A percentile compares a stretch with the other conserved stretches of the same genome.
These are phyloP conservation scores for Centella asiatica DNA, from an alignment of 129 eudicot species.

Conservation along the genomic window DNA sequence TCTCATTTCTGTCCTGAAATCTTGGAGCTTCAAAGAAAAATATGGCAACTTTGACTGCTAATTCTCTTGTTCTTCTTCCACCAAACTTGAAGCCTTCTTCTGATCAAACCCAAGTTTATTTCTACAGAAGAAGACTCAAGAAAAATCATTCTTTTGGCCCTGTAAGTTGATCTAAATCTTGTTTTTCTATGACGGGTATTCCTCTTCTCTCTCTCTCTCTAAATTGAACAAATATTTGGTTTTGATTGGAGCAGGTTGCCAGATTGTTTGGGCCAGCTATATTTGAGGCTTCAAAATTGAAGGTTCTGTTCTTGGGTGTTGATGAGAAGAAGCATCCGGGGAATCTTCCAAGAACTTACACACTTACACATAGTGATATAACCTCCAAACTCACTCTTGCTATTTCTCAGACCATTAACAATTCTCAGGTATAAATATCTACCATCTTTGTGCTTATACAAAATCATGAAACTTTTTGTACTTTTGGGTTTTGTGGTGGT, in stretches of 20 bases:
- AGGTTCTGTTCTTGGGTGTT: slow-evolving; percentile 70
- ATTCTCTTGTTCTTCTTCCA: slow-evolving; percentile 37
- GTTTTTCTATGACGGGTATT: no score
- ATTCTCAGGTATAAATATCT: slow-evolving; percentile 54
- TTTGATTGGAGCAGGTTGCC: slow-evolving; percentile 46
- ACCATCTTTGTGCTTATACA: neutral
- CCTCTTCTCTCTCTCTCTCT: no score
- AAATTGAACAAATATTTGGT: no score
- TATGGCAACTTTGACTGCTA: slow-evolving; percentile 50
- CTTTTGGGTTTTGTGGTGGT: no score
- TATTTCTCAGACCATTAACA: slow-evolving; percentile 75
- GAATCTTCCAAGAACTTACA: slow-evolving; percentile 81
- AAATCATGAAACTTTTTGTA: no score
- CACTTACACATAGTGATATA: slow-evolving; percentile 80
- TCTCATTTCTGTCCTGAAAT: neutral
- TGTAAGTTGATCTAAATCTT: slow-evolving; percentile 22
- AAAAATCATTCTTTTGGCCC: slow-evolving; percentile 32
- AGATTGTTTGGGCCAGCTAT: slow-evolving; percentile 85
- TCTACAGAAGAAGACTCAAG: slow-evolving; percentile 25
- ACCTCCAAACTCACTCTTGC: slow-evolving; percentile 82
- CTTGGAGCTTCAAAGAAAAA: slow-evolving; percentile 1
- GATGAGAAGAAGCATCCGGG: slow-evolving; percentile 83
- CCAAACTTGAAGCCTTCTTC: slow-evolving; percentile 35
- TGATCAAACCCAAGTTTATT: slow-evolving; percentile 19
- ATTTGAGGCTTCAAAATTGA: slow-evolving; percentile 78